Base-by-base conservation (phyloP, 495 filamentous ascomycete genomes). In the Penicillium steckii region DNA sequence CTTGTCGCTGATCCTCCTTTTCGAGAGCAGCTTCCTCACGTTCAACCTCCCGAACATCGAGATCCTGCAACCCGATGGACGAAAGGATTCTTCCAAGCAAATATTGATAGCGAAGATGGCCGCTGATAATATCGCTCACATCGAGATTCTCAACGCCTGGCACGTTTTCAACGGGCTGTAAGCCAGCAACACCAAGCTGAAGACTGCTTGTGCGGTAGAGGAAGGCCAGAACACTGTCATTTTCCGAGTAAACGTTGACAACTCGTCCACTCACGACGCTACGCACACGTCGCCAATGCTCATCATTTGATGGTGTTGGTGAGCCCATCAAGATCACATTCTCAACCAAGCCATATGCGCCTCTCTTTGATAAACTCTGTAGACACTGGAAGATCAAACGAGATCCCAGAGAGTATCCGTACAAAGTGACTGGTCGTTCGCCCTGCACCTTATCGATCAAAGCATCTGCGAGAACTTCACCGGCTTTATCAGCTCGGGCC, bases 371-470 rank as follows among this genome's bases (percentile, higher is more conserved):
- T 24, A 98, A 77, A 13, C 60, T 78, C 68, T 85, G 83, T 2
- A 97, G 75, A 60, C 91, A 97, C 17, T 82, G 80, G 59, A 88
- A 97, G 37, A 97, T 91, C 23, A 92, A 82, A 17, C 93, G 84
- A 8, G 92, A 92, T 1, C 93, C 94, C n/a, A 97, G 72, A 17
- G 89, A 90, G 68, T 92, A 97, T 1, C 94, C 94, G 44, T 97
- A 77, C 6, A 98, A 71, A 17, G 86, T 94, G 3, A 97, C 87
- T 0, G 93, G 85, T 18, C 94, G 80, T 66, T 96, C 90, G 12
- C 94, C 94, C 60, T 95, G 92, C 1, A 85, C 85, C 57, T 86
- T 90, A 69, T 88, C 92, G 55, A 94, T 88, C 44, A 98, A 70
- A 12, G 90, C 85, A 64, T 98, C 92, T 3, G 93, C 92, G 0